These are phyloP conservation scores for Ascoidea tarda DNA, from an alignment of 805 yeast genomes.

Conservation along the genomic window DNA sequence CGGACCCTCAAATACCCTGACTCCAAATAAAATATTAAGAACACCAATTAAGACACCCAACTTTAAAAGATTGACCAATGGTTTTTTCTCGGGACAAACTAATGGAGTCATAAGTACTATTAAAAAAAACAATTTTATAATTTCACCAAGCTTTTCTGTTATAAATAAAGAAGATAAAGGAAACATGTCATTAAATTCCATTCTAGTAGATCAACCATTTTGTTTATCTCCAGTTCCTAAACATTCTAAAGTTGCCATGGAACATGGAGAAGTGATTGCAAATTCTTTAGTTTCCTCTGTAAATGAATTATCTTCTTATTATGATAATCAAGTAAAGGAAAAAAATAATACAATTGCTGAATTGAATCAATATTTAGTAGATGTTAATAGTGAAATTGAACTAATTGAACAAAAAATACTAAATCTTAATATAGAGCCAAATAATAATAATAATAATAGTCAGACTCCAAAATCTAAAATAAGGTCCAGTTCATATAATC, in stretches of 20 bases:
- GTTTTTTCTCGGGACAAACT: background rate
- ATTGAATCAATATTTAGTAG: conserved; percentile 8
- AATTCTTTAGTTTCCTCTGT: conserved; percentile 36
- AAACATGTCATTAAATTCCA: background rate
- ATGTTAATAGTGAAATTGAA: conserved; percentile 2
- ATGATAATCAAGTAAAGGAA: conserved; percentile 37
- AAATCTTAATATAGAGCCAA: too few relatives aligned
- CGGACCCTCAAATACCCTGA: conserved; percentile 1
- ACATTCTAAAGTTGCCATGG: conserved; percentile 40
- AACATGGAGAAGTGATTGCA: conserved; percentile 35
- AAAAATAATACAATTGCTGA: conserved; percentile 25
- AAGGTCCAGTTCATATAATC: too few relatives aligned
- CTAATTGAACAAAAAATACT: conserved; percentile 5
- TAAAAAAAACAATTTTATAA: background rate
- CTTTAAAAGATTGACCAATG: background rate
- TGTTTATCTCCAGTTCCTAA: conserved; percentile 12
- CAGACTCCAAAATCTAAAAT: too few relatives aligned
- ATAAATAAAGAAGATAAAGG: background rate
- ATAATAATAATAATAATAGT: too few relatives aligned
- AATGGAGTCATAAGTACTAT: background rate
- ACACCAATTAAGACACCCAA: background rate
- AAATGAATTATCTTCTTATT: conserved; percentile 31
- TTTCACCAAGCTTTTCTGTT: background rate
- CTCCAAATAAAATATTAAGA: background rate
- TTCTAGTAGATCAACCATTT: background rate